Conservation (phyloP, 176 grass and related monocot species). For the Oryza glaberrima region DNA sequence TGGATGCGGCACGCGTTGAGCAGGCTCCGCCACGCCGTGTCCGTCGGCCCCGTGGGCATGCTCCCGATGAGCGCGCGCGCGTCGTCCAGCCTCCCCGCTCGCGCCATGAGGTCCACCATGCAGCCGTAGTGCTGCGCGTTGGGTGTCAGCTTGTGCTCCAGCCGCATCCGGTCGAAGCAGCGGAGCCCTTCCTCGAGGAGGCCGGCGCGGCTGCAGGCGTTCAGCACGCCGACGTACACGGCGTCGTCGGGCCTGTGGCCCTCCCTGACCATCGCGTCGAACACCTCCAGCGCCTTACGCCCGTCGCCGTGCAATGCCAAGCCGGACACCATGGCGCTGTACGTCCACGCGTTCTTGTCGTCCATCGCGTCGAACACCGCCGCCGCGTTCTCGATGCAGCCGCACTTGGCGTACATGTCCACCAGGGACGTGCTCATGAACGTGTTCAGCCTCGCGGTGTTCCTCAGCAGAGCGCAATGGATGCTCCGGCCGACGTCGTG, state of each 20-base stretch:
- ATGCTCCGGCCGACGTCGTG: slow-evolving; percentile 59
- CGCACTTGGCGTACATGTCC: slow-evolving; percentile 84
- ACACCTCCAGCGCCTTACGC: slow-evolving; percentile 54
- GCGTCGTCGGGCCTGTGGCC: slow-evolving; percentile 58
- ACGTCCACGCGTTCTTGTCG: slow-evolving; percentile 63
- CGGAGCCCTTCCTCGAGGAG: slow-evolving; percentile 68
- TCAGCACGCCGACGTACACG: slow-evolving; percentile 73
- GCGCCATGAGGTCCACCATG: slow-evolving; percentile 78
- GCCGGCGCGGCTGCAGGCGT: slow-evolving; percentile 70
- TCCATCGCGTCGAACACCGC: slow-evolving; percentile 54
- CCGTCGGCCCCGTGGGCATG: slow-evolving; percentile 61
- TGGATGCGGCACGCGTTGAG: slow-evolving; percentile 77
- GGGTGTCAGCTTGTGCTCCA: slow-evolving; percentile 62
- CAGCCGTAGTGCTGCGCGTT: slow-evolving; percentile 81
- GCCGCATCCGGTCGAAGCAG: slow-evolving; percentile 82
- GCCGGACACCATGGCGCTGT: slow-evolving; percentile 66
- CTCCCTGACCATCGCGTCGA: slow-evolving; percentile 63
- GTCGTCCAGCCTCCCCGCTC: slow-evolving; percentile 60
- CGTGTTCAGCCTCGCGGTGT: slow-evolving; percentile 52
- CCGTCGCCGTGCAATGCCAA: slow-evolving; percentile 69
- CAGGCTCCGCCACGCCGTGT: slow-evolving; percentile 68
- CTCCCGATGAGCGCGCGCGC: slow-evolving; percentile 57
- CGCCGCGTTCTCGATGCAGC: slow-evolving; percentile 50
- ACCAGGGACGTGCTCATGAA: slow-evolving; percentile 71
- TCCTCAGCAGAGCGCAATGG: slow-evolving; percentile 65